Evolutionary conservation across 306 rosid genomes (phyloP).

Genomic region (Lathyrus aphaca): DNA sequence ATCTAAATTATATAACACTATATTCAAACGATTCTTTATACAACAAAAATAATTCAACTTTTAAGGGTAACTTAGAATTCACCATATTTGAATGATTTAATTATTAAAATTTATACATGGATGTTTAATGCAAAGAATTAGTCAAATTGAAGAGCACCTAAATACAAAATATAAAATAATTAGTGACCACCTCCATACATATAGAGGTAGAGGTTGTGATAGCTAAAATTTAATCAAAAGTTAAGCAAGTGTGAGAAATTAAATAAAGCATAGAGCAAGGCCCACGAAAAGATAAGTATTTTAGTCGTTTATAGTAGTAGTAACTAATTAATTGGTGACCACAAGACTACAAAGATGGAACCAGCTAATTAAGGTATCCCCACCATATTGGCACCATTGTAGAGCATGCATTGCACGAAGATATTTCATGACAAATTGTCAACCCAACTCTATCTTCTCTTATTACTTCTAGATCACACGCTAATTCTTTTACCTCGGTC

Average conservation of each 20-base stretch:
- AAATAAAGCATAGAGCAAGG: neutral
- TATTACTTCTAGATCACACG: constrained; percentile 33
- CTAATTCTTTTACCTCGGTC: neutral
- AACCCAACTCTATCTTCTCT: constrained; percentile 37
- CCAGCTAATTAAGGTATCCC: constrained; percentile 24
- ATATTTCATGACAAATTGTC: constrained; percentile 31
- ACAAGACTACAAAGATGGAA: constrained; percentile 27
- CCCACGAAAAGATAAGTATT: neutral
- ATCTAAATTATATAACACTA: no score
- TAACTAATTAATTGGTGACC: constrained; percentile 32
- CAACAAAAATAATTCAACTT: no score
- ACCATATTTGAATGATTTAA: no score
- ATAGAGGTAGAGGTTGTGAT: neutral
- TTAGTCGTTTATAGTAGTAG: neutral
- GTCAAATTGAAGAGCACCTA: no score
- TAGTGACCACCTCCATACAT: no score
- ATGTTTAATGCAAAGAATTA: no score
- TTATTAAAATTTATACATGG: no score
- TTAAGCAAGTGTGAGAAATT: constrained; percentile 8
- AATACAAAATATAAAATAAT: no score
- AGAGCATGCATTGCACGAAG: constrained; percentile 37
- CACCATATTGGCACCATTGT: neutral
- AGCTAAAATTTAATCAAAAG: constrained; percentile 2
- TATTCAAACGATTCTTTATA: no score
- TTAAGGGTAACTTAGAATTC: no score